Conservation (phyloP, 2,329 filamentous ascomycete genomes). For the Penicillium oxalicum region DNA sequence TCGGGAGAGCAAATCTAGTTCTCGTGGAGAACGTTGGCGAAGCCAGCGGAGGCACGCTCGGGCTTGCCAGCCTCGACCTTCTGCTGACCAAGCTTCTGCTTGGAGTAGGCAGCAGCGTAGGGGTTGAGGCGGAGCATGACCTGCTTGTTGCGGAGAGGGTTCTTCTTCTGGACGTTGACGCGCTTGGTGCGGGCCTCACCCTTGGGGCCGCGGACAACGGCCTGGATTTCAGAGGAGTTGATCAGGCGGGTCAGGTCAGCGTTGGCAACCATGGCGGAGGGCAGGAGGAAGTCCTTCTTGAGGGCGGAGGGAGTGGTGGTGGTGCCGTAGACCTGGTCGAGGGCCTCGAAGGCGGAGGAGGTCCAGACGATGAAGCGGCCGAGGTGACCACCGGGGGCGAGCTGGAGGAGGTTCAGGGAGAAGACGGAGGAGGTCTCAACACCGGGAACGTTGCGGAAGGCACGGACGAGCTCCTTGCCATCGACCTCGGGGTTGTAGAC, state of each 20-base stretch:
- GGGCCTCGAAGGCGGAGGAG: slow-evolving; percentile 90
- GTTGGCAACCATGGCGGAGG: slow-evolving; percentile 86
- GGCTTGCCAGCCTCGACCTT: slow-evolving; percentile 60
- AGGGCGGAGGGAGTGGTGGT: slow-evolving; percentile 82
- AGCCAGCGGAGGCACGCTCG: slow-evolving; percentile 47
- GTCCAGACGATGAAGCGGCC: slow-evolving; percentile 99
- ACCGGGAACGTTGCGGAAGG: slow-evolving; percentile 98
- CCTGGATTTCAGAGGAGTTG: slow-evolving; percentile 98
- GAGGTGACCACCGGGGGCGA: slow-evolving; percentile 96
- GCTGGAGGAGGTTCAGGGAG: slow-evolving; percentile 96
- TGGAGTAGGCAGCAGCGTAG: slow-evolving; percentile 84
- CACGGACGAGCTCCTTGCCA: slow-evolving; percentile 85
- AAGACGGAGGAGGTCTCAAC: slow-evolving; percentile 94
- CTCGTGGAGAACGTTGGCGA: slow-evolving; percentile 49
- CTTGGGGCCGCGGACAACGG: slow-evolving; percentile 85
- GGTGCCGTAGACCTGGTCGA: slow-evolving; percentile 94
- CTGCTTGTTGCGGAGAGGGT: slow-evolving; percentile 98
- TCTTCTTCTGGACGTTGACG: slow-evolving; percentile 95
- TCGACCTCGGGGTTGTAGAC: slow-evolving; percentile 95
- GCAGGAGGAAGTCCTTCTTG: slow-evolving; percentile 99
- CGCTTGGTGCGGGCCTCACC: slow-evolving; percentile 88
- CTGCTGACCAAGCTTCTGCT: slow-evolving; percentile 74
- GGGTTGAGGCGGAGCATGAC: slow-evolving; percentile 97
- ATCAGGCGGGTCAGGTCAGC: slow-evolving; percentile 95
- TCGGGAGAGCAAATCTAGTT: slow-evolving; percentile 37